Evolutionary conservation across 1,284 basidiomycete genomes (phyloP), one percentile per base, ranked within the genome.

Genomic region (Trichosporon coremiiforme): DNA sequence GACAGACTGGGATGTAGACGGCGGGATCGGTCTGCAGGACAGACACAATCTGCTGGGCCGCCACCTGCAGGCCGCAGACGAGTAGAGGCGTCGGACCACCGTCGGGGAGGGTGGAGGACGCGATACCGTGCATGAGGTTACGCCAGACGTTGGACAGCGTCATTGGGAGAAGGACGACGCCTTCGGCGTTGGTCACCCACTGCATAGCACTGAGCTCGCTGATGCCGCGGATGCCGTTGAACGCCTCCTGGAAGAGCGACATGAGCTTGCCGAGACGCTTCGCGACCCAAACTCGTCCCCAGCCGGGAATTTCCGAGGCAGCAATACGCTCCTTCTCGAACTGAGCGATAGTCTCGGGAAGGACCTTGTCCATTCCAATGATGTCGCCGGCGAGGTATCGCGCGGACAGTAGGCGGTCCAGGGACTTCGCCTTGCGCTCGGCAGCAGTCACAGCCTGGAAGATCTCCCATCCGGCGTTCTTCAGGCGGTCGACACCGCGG

Each of bases 391-490:
- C 67, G 47, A 81, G 71, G 67, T 78, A 82, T 25, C 71, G 70
- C 13, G 64, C 36, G 17, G 67, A 73, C 2, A 82, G 70, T 2
- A 83, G 72, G 1, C 73, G 71, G 33, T 81, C 78, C 2, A 82
- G 70, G 20, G 66, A 66, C 74, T 77, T 78, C 6, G 45, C 9
- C 0, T 63, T 45, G 2, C 64, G 22, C 0, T 72, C 47, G 0
- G 69, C 66, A 4, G 68, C 60, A 0, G 79, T 79, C 62, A 84
- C 72, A 4, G 81, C 81, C 3, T 72, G 74, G 25, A 83, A 64
- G 17, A 83, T 79, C 25, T 71, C 67, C 80, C 81, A 83, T 0
- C 75, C 77, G 45, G 78, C 74, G 4, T 73, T 69, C 65, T 78
- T 80, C 33, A 83, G 68, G 20, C 64, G 62, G 68, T 83, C 82